A percentile compares a stretch with the other conserved stretches of the same genome.
These are phyloP conservation scores for Apiospora malaysiana DNA, from an alignment of 2,329 filamentous ascomycete genomes.

Conservation along the genomic window DNA sequence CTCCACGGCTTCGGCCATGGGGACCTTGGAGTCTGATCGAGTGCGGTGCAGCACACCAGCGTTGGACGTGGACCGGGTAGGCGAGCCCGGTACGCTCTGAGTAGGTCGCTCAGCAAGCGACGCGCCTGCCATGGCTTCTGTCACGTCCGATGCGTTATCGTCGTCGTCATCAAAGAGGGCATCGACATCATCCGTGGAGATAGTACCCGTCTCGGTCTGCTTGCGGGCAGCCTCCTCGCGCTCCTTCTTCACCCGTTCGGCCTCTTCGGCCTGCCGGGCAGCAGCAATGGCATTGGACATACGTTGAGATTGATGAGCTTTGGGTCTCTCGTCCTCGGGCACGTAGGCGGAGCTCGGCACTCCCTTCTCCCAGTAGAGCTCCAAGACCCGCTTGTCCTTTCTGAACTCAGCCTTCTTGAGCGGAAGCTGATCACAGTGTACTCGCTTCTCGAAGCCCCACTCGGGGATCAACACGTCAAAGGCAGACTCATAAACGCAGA, in stretches of 20 bases:
- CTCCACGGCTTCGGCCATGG: conserved; percentile 75
- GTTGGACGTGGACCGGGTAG: conserved; percentile 74
- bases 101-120: conserved; percentile 89
- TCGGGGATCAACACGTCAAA: conserved; percentile 98
- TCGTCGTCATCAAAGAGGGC: conserved; percentile 96
- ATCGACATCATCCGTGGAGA: conserved; percentile 90
- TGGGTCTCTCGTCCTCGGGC: conserved; percentile 94
- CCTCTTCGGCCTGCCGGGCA: conserved; percentile 80
- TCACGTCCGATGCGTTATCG: conserved; percentile 84
- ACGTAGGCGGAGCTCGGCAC: conserved; percentile 95
- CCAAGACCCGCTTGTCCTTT: conserved; percentile 91
- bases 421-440: conserved; percentile 97
- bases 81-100: conserved; percentile 93
- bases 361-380: conserved; percentile 99
- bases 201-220: conserved; percentile 93
- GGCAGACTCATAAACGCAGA: conserved; percentile 97
- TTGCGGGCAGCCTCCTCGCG: conserved; percentile 89
- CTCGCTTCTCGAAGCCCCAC: conserved; percentile 98
- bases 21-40: conserved; percentile 91
- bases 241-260: conserved; percentile 81
- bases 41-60: conserved; percentile 81
- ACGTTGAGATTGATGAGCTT: conserved; percentile 76
- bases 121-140: conserved; percentile 90
- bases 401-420: conserved; percentile 99
- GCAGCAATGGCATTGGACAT: conserved; percentile 77